A percentile compares a stretch with the other conserved stretches of the same genome.
Conservation (phyloP, 768 basidiomycete species). For the Wakefieldia striispora region DNA sequence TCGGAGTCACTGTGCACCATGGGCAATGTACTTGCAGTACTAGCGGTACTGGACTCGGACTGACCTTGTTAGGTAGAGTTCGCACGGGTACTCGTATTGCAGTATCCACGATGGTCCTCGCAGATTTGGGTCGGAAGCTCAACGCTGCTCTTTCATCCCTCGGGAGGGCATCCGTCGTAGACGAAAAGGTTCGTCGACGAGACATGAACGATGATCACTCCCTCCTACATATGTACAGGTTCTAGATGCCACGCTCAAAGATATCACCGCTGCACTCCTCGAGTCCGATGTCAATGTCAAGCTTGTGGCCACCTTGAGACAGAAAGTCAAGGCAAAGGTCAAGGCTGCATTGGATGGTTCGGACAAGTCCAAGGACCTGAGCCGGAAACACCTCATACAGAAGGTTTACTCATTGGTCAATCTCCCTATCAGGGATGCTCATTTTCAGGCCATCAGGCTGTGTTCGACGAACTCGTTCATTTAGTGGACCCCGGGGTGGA, state of each 20-base stretch:
- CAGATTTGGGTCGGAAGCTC: constrained; percentile 91
- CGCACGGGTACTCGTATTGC: constrained; percentile 25
- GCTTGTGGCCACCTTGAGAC: constrained; percentile 80
- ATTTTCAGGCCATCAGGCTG: constrained; percentile 54
- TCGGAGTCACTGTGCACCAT: constrained; percentile 64
- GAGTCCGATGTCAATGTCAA: constrained; percentile 99
- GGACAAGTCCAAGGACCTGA: constrained; percentile 76
- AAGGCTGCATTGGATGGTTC: constrained; percentile 72
- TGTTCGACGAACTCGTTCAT: constrained; percentile 94
- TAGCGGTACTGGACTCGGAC: too few species aligned
- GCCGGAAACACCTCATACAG: constrained; percentile 85
- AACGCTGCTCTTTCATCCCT: constrained; percentile 92
- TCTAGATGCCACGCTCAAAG: constrained; percentile 91
- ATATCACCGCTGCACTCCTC: constrained; percentile 89
- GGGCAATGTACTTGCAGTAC: constrained; percentile 1
- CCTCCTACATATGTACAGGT: constrained; percentile 50
- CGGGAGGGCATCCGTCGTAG: constrained; percentile 80
- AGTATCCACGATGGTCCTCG: constrained; percentile 77
- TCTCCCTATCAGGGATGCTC: neutral
- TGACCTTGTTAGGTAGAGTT: constrained; percentile 12
- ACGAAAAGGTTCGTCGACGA: constrained; percentile 71
- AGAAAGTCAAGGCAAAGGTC: constrained; percentile 89
- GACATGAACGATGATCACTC: neutral
- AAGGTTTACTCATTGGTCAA: constrained; percentile 51
- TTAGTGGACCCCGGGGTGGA: constrained; percentile 95